Evolutionary conservation across 768 basidiomycete genomes (phyloP), one percentile per base, ranked within the genome.

Genomic region (Russula sp.): DNA sequence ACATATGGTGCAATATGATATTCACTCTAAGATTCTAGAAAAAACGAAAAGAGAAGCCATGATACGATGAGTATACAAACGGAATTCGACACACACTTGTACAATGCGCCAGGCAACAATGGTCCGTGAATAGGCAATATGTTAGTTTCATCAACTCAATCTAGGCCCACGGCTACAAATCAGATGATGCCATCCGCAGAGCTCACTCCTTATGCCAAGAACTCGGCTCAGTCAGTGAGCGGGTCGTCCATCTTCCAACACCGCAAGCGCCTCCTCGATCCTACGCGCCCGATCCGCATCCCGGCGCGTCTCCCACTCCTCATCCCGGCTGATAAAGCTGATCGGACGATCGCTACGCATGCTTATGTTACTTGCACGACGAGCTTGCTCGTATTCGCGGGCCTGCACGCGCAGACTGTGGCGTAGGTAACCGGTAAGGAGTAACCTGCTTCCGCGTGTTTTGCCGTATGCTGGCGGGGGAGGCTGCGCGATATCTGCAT

Each of bases 401-500:
- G 61, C 65, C 62, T 70, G 61, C 55, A 32, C 51, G 13, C 63
- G 58, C 46, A 65, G 46, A 35, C 65, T 63, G 59, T 57, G 50
- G 36, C 65, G 59, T 52, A 86, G 69, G 70, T 77, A 80, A 6
- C 83, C 82, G 0, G 79, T 68, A 20, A 87, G 75, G 47, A 88
- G 68, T 47, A 88, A 75, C 20, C 78, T 85, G 73, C 84, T 87
- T 39, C 85, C 86, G 51, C 87, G 79, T 20, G 85, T 86, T 66
- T 87, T 79, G 25, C 88, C 87, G 70, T 89, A 89, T n/a, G 85
- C 85, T 10, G 88, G 88, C 7, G 88, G 88, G 1, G 88, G 87
- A 5, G 83, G 78, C 20, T 76, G 78, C 3, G 86, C 87, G 60
- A 88, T 89, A 41, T 80, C 70, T 68, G 82, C 76, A 70, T 88